These are phyloP conservation scores for Eimeria zaria DNA, from an alignment of 169 alveolate species.

Conservation along the genomic window DNA sequence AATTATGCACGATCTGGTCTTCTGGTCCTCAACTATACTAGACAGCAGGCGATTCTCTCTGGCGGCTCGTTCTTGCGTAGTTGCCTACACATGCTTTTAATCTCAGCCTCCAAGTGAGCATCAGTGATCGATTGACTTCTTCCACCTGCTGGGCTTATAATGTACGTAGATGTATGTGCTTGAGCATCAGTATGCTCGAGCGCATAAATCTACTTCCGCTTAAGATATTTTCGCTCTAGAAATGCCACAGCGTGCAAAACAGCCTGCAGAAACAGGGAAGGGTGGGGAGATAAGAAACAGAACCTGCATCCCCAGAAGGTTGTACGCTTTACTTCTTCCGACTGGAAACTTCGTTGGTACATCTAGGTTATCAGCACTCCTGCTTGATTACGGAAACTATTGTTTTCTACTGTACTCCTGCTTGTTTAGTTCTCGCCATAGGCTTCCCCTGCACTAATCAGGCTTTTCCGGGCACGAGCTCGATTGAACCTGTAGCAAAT, in stretches of 20 bases:
- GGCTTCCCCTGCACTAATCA: background rate
- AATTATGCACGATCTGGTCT: background rate
- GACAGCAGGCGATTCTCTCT: too few species aligned
- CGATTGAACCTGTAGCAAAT: background rate
- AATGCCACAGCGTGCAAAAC: background rate
- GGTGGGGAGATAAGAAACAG: background rate
- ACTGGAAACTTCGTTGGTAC: background rate
- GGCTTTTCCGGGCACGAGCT: background rate
- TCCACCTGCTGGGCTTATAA: background rate
- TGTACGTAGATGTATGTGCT: too few species aligned
- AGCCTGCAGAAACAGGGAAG: background rate
- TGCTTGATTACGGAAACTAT: background rate
- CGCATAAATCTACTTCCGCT: background rate
- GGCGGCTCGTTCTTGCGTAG: too few species aligned
- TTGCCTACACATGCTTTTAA: too few species aligned
- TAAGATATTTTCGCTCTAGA: background rate
- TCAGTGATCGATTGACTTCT: too few species aligned
- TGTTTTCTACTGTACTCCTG: background rate
- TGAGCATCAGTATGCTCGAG: background rate
- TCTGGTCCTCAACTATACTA: background rate
- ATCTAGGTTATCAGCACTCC: background rate
- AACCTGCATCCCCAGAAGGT: background rate
- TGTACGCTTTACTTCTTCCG: background rate
- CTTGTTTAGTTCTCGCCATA: background rate
- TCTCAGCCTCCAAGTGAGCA: too few species aligned